Conservation (phyloP, 2,329 filamentous ascomycete species). For the Meredithiella fracta region DNA sequence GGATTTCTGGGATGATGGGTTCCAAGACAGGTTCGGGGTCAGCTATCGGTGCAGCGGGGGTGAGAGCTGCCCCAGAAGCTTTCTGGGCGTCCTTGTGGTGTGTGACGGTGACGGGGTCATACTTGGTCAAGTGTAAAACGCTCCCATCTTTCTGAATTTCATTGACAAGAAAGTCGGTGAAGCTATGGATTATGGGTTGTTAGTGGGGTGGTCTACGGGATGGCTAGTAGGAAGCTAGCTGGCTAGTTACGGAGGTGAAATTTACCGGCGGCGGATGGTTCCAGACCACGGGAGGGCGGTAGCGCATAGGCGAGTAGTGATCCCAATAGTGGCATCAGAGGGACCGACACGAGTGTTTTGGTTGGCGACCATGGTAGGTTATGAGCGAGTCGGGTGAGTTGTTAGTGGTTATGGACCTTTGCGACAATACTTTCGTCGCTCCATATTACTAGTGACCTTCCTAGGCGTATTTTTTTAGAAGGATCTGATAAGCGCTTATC, state of each 20-base stretch:
- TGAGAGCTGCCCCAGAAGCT: conserved; percentile 10
- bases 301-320: conserved; percentile 26
- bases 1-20: conserved; percentile 6
- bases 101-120: conserved; percentile 10
- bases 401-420: too few relatives aligned
- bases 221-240: neutral
- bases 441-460: neutral
- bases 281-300: conserved; percentile 25
- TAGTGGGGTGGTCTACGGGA: neutral
- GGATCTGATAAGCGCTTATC: neutral
- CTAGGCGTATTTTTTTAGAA: neutral
- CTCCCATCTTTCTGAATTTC: conserved; percentile 64
- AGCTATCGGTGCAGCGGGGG: conserved; percentile 19
- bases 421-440: too few relatives aligned
- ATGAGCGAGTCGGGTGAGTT: neutral
- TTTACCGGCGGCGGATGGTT: conserved; percentile 15
- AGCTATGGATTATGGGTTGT: conserved; percentile 30
- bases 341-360: conserved; percentile 17
- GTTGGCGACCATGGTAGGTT: neutral
- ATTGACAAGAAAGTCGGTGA: conserved; percentile 85
- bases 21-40: conserved; percentile 15
- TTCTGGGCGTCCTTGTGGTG: conserved; percentile 5
- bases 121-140: conserved; percentile 50
- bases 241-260: neutral
- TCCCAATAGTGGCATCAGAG: conserved; percentile 24